A percentile compares a stretch with the other conserved stretches of the same genome.
phyloP scores from a whole-genome alignment of 768 basidiomycete species.

The Tricholoma flavovirens region DNA sequence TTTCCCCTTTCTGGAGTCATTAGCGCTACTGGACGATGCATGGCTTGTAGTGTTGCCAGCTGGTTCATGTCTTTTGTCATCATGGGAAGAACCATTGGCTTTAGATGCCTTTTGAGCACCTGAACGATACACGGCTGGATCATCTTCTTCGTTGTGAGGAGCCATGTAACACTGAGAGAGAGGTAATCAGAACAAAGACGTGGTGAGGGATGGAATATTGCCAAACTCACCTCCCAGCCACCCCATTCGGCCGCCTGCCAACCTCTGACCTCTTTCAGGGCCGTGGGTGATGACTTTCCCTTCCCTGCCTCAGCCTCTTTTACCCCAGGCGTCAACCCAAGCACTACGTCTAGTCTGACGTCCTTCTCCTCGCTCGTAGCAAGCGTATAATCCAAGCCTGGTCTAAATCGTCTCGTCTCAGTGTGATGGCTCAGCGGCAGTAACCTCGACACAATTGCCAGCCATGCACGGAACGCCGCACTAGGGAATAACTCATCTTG shows the following conservation, averaged over 20 bases:
- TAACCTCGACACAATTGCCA: conserved; percentile 63
- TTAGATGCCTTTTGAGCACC: conserved; percentile 40
- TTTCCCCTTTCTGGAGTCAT: conserved; percentile 7
- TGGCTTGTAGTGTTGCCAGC: neutral
- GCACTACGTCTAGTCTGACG: conserved; percentile 76
- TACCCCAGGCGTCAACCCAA: conserved; percentile 76
- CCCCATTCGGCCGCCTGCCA: conserved; percentile 81
- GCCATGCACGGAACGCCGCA: conserved; percentile 86
- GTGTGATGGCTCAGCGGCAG: conserved; percentile 66
- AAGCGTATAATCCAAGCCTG: conserved; percentile 92
- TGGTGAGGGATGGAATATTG: conserved; percentile 6
- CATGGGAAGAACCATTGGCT: conserved; percentile 10
- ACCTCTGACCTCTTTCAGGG: conserved; percentile 31
- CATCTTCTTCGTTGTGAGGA: conserved; percentile 90
- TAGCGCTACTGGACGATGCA: neutral
- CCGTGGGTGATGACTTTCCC: conserved; percentile 22
- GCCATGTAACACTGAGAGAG: conserved; percentile 81
- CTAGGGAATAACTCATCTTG: conserved; percentile 78
- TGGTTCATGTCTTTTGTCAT: neutral
- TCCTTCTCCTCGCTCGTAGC: conserved; percentile 83
- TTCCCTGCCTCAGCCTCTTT: conserved; percentile 26
- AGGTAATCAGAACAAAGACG: conserved; percentile 4
- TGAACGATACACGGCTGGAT: conserved; percentile 88
- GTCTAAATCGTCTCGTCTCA: conserved; percentile 86
- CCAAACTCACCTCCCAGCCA: conserved; percentile 79